Evolutionary conservation across 2,329 filamentous ascomycete genomes (phyloP), one percentile per base, ranked within the genome.

Genomic region (Lasiodiplodia hormozganensis): DNA sequence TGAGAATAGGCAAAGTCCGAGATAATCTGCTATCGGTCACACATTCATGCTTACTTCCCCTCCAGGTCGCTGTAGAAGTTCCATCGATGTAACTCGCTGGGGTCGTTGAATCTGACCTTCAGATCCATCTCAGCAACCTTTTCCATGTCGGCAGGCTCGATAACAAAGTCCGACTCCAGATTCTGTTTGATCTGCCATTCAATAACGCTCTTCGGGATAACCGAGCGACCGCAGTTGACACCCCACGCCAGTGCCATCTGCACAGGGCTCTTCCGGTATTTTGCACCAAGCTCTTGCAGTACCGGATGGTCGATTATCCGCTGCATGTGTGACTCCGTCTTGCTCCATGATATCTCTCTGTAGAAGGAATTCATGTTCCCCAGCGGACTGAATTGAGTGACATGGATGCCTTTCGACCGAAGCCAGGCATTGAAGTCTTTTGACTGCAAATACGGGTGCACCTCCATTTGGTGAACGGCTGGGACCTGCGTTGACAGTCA

Each of bases 101-200:
- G 83, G 74, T 90, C 87, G 67, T 89, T 90, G 74, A 90, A 89
- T 51, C 88, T 80, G 71, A 88, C 53, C 77, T 89, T 89, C 78
- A 85, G 87, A 74, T 90, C 87, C 25, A 90, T 80, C 0, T 70
- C 73, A 47, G 82, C 79, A 62, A 77, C 73, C 25, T 69, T 70
- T 70, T 76, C 74, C 72, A 90, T 78, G 72, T 92, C 89, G 57
- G 85, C 85, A 0, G 75, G 72, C 1, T 84, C 82, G 34, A 92
- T 81, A 73, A 85, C 84, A 75, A 92, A 91, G 73, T 88, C 86
- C 8, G 75, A 77, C 57, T 60, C 57, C 52, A 80, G 68, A 53
- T 81, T 80, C 62, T 72, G 70, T 69, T 75, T 73, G 68, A 80
- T 79, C 3, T 78, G 18, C 76, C 43, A 36, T 10, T 64, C 47